Evolutionary conservation across 2,329 filamentous ascomycete genomes (phyloP).

Genomic region (Trichoderma harzianum): DNA sequence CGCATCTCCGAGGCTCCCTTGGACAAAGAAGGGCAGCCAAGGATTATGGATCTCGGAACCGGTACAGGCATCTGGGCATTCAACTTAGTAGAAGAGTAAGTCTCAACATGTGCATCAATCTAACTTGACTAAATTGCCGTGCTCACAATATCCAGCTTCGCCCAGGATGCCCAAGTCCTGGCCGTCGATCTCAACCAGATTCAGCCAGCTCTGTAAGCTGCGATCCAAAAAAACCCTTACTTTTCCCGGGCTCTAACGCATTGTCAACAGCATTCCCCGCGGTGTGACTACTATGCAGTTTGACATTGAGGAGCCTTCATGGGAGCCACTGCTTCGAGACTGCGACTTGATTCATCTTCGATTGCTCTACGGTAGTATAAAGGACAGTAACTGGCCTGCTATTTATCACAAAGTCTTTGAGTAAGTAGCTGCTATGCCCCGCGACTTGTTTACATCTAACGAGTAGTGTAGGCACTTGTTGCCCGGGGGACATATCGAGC

Average conservation of each 20-base stretch:
- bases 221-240: too few relatives aligned
- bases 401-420: constrained; percentile 69
- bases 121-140: not conserved
- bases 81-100: constrained; percentile 71
- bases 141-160: constrained; percentile 22
- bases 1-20: constrained; percentile 25
- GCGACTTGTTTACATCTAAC: not conserved
- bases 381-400: constrained; percentile 61
- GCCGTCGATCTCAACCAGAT: constrained; percentile 40
- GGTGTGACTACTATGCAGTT: constrained; percentile 56
- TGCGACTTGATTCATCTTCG: constrained; percentile 84
- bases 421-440: constrained; percentile 41
- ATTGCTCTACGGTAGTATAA: constrained; percentile 73
- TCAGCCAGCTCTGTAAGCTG: constrained; percentile 38
- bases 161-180: constrained; percentile 31
- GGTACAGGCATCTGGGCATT: constrained; percentile 92
- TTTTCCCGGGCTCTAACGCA: constrained; percentile 20
- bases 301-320: constrained; percentile 71
- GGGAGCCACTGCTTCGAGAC: constrained; percentile 48
- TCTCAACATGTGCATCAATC: constrained; percentile 7
- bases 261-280: constrained; percentile 59
- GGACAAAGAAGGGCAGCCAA: constrained; percentile 24
- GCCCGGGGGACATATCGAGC: constrained; percentile 77
- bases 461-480: constrained; percentile 61
- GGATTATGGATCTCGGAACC: constrained; percentile 68